Evolutionary conservation across 768 basidiomycete genomes (phyloP), one percentile per base, ranked within the genome.

Genomic region (Gymnopilus dilepis): DNA sequence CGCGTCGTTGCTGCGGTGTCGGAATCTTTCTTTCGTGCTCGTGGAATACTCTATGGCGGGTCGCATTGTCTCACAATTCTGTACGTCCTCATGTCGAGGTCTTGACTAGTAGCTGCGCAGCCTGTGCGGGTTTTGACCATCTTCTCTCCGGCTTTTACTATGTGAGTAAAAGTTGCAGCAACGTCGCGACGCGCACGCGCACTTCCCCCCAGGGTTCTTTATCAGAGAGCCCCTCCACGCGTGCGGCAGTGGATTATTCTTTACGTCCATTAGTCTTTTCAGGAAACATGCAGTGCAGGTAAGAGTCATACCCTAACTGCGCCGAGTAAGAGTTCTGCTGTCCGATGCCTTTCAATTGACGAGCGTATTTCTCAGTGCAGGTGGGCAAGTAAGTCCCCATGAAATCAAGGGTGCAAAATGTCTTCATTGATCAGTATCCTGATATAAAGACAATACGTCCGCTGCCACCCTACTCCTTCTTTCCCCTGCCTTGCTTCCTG

Each of bases 231-330:
- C 37, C 26, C 24, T 37, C 34, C 47, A 47, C 37, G 38, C 55
- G 52, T 57, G 56, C 52, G 47, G 33, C 22, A 34, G 45, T 38
- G 53, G 57, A 59, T 58, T 58, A 21, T n/a, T 34, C 26, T 55
- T 51, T 59, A 59, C 60, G 60, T 61, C 47, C 51, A 62, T n/a
- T 9, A 43, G 43, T 55, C 60, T 13, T 45, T 21, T 37, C 56
- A 22, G 56, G 28, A 24, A 43, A 40, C 60, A 37, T 33, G 38
- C 54, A 28, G 54, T 55, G 54, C 26, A 42, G 52, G 47, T 21
- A 42, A 28, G 45, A 48, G 56, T 62, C 34, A 58, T 59, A 53
- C 59, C 40, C 56, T 60, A 61, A 58, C 63, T 60, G 52, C 63
- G 55, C 58, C 58, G 47, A 61, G 51, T 47, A 54, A 54, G 59